A percentile compares a stretch with the other conserved stretches of the same genome.
Conservation (phyloP, 2,329 filamentous ascomycete genomes). For the Epichloe sibirici region DNA sequence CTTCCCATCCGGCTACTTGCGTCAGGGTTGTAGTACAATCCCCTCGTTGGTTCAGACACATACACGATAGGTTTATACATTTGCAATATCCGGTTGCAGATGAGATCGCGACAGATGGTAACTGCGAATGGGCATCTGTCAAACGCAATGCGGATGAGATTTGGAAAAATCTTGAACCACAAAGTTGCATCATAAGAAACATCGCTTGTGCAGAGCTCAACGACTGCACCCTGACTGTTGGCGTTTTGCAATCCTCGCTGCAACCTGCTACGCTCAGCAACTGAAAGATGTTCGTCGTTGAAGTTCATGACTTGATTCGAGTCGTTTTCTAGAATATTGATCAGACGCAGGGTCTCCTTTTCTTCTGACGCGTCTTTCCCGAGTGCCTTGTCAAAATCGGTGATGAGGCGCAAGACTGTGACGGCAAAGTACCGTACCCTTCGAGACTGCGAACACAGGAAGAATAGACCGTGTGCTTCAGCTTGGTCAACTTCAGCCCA, state of each 20-base stretch:
- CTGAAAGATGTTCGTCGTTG: constrained; percentile 79
- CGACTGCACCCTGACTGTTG: constrained; percentile 71
- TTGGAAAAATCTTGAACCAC: constrained; percentile 98
- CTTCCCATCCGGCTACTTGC: constrained; percentile 37
- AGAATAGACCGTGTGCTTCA: constrained; percentile 93
- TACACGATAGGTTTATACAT: constrained; percentile 79
- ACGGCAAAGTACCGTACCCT: constrained; percentile 84
- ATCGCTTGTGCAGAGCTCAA: constrained; percentile 92
- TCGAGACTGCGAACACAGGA: constrained; percentile 88
- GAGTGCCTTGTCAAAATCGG: constrained; percentile 83
- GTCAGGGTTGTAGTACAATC: constrained; percentile 50
- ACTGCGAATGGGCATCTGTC: constrained; percentile 87
- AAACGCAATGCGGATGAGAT: constrained; percentile 79
- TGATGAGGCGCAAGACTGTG: constrained; percentile 81
- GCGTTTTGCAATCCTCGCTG: constrained; percentile 81
- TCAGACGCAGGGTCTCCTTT: constrained; percentile 60
- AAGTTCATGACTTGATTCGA: constrained; percentile 82
- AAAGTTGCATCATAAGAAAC: constrained; percentile 87
- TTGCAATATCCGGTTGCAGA: constrained; percentile 83
- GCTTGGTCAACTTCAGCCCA: constrained; percentile 94
- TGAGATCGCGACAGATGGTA: constrained; percentile 77
- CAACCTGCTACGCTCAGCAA: constrained; percentile 83
- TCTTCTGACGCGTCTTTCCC: constrained; percentile 51
- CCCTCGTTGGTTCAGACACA: constrained; percentile 61
- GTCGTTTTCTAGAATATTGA: constrained; percentile 83